Evolutionary conservation across 129 eudicot genomes (phyloP).

Genomic region (Flaveria bidentis): DNA sequence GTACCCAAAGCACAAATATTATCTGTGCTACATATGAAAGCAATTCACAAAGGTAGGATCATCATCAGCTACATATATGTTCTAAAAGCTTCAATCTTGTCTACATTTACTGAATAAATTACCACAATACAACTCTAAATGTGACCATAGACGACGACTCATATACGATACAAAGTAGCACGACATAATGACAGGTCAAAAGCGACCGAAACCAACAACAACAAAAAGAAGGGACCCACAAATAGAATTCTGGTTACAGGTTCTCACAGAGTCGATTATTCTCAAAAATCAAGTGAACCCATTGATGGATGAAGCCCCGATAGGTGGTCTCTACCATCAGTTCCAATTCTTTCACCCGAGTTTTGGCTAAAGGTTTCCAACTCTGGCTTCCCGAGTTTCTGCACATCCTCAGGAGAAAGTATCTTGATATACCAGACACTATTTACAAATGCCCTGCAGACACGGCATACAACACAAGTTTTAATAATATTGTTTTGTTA

Average conservation of each 20-base stretch:
- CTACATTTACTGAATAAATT: conserved; percentile 37
- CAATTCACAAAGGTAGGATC: conserved; percentile 18
- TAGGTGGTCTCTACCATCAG: conserved; percentile 53
- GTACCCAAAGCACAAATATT: background rate
- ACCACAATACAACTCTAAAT: conserved; percentile 29
- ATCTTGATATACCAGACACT: conserved; percentile 98
- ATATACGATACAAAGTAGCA: conserved; percentile 22
- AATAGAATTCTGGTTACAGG: conserved; percentile 21
- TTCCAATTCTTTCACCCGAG: conserved; percentile 58
- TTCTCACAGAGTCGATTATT: background rate
- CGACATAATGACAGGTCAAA: conserved; percentile 16
- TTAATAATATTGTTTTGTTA: too few species aligned
- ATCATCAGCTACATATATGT: conserved; percentile 32
- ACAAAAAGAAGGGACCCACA: conserved; percentile 20
- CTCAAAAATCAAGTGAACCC: conserved; percentile 74
- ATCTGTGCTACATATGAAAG: background rate
- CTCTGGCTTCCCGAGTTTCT: conserved; percentile 77
- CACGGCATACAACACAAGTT: too few species aligned
- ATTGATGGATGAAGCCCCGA: conserved; percentile 59
- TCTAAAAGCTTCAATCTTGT: conserved; percentile 34
- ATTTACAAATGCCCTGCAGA: conserved; percentile 89
- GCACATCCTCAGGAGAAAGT: conserved; percentile 91
- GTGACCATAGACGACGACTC: conserved; percentile 18
- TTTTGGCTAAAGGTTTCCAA: conserved; percentile 48
- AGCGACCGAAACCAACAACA: conserved; percentile 22